Base-by-base conservation (phyloP, 2,329 filamentous ascomycete species). In the Trichophyton rubrum region DNA sequence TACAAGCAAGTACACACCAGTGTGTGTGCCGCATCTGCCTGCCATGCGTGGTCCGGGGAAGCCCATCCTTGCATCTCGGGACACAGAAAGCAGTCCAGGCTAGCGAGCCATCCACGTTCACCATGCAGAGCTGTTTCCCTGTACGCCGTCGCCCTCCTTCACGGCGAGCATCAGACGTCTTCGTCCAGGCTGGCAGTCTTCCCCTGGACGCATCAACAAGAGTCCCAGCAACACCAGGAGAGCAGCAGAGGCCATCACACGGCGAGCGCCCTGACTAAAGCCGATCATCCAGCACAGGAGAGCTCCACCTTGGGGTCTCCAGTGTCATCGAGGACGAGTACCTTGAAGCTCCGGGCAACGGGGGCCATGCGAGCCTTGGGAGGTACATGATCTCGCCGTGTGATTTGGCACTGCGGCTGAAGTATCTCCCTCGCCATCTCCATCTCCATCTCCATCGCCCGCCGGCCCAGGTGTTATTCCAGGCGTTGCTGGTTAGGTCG, bases 51-150 rank as follows among this genome's bases (percentile, higher is more conserved):
- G 9, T 27, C 51, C 15, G 51, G 51, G 51, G 51, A 35, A 20
- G 8, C 51, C n/a, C 11, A 20, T 33, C 11, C 51, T 13, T n/a
- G 51, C 30, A 55, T 15, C 51, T 33, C n/a, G n/a, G 33, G 51
- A 55, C 27, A 11, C 40, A 43, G 33, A 24, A 24, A 55, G 33
- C 51, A 55, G 51, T 22, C 51, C 13, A 35, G 3, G 24, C 51
- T 30, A 55, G 51, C 51, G 51, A 55, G 51, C n/a, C 51, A n/a
- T 55, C 51, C 51, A 53, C 47, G 47, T 53, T 53, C 22, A 30
- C 22, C 43, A 20, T 38, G 51, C 51, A 55, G 51, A 33, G 3
- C n/a, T 35, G 15, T 35, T 53, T 53, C 11, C 20, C 11, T 53
- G 13, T 35, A 11, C 33, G 3, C 33, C 33, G 11, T 38, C 22